Base-by-base conservation (phyloP, 2,329 filamentous ascomycete genomes). In the Aspergillus fumigatus region DNA sequence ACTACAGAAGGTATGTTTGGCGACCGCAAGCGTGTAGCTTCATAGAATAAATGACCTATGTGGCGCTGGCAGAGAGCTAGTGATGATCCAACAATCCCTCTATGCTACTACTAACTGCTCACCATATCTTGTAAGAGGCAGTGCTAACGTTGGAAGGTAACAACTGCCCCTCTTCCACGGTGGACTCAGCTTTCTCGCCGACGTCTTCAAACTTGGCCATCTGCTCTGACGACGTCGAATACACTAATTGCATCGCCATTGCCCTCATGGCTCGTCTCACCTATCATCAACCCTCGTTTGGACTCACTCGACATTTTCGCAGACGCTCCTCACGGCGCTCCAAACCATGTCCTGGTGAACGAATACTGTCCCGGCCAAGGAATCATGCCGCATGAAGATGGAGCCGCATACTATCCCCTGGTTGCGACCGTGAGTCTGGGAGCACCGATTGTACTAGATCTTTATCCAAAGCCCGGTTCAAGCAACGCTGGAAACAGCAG, bases 381-480 rank as follows among this genome's bases (percentile, higher is more conserved):
- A n/a, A 97, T 97, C 63, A 96, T 97, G 90, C 87, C 92, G 49
- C 93, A 97, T 72, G 94, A 97, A 79, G 93, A 99, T 72, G 94
- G 93, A 1, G 77, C 83, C 8, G 90, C 93, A 9, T 99, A 99
- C 70, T 83, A 89, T 69, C 89, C 89, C 1, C 85, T 95, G 14
- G 93, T 97, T 11, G 94, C 91, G 62, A 97, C 94, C 1, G 87
- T 97, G 60, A 96, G 90, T 75, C 77, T 99, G 7, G 90, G 90
- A 0, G 84, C 85, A 9, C 84, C 84, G 50, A 78, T 96, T 8
- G 90, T 93, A 56, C 79, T 97, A 52, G 87, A 96, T 64, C 78
- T 97, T 14, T 86, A 89, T 70, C 79, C 80, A 64, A 87, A 82
- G 71, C 84, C 80, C 58, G 40, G 52, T 14, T 29, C 51, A 81